A percentile compares a stretch with the other conserved stretches of the same genome.
These are phyloP conservation scores for Apiospora hydei DNA, from an alignment of 2,329 filamentous ascomycete genomes.

Conservation along the genomic window DNA sequence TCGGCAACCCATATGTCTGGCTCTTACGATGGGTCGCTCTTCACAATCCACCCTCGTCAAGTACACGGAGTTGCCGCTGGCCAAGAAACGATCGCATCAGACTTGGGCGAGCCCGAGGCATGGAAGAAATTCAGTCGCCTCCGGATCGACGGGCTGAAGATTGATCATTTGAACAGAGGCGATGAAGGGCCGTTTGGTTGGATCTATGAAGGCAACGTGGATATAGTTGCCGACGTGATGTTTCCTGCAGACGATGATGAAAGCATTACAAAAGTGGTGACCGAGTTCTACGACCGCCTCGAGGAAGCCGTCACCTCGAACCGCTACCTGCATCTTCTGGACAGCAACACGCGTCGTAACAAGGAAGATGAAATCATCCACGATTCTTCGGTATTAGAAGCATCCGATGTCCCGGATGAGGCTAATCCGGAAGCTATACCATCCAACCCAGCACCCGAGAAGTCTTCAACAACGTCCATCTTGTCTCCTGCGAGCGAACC, in stretches of 20 bases:
- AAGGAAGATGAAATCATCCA: slow-evolving; percentile 27
- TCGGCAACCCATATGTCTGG: slow-evolving; percentile 96
- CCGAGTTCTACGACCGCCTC: slow-evolving; percentile 95
- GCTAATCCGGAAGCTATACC: slow-evolving; percentile 27
- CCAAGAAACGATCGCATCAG: slow-evolving; percentile 60
- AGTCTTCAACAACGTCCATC: background rate
- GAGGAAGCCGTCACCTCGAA: slow-evolving; percentile 90
- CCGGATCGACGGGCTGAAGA: slow-evolving; percentile 90
- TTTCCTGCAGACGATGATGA: slow-evolving; percentile 89
- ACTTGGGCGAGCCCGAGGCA: slow-evolving; percentile 70
- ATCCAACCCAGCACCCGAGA: slow-evolving; percentile 14
- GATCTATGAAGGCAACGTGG: slow-evolving; percentile 97
- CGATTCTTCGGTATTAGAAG: background rate
- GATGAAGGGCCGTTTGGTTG: slow-evolving; percentile 95
- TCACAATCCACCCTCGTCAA: slow-evolving; percentile 95
- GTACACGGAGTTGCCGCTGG: slow-evolving; percentile 79
- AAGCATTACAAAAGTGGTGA: slow-evolving; percentile 90
- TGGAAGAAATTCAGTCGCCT: slow-evolving; percentile 98
- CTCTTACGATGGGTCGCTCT: slow-evolving; percentile 92
- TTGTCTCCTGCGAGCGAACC: slow-evolving; percentile 55
- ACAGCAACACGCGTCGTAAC: slow-evolving; percentile 49
- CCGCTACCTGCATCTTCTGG: slow-evolving; percentile 67
- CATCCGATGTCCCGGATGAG: slow-evolving; percentile 30
- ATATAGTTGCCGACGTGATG: slow-evolving; percentile 95
- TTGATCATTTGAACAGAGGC: slow-evolving; percentile 93